Evolutionary conservation across 2,329 filamentous ascomycete genomes (phyloP), one percentile per base, ranked within the genome.

Genomic region (Penicillium hesseltinei): DNA sequence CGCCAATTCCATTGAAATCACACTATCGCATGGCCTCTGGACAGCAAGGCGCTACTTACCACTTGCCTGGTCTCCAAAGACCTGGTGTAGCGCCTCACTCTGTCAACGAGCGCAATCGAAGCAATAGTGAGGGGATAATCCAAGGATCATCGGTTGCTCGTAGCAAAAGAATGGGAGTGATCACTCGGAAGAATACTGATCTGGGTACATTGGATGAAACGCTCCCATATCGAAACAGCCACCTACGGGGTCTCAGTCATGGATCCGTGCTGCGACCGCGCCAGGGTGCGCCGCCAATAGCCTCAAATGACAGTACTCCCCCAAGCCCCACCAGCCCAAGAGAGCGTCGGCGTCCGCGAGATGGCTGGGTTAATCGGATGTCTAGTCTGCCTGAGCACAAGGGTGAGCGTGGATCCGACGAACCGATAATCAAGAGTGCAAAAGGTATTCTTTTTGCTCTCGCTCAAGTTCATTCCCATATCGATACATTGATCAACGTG

Each of bases 1-100:
- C 92, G 3, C 89, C 90, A 0, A 90, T 96, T 58, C 91, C 91
- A 0, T 84, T 84, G 5, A 84, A 89, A 59, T 94, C 91, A 3
- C 92, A 96, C 71, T 91, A 90, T 64, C 86, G 92, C 31, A 76
- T 79, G 54, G 71, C 75, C 4, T 80, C 78, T 4, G 76, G 76
- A 25, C 77, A 67, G 19, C 64, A 79, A 54, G 68, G 69, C 27
- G 61, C 66, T 13, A 64, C 62, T 23, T 70, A 72, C 38, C 71
- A 76, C 36, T 70, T 69, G 57, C 69, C 75, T 7, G 77, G 83
- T 6, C 78, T 86, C 45, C 85, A 90, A 55, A 82, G 88, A 56
- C 90, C 91, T 1, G 85, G 87, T 2, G 82, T 91, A n/a, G 86
- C 90, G 74, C 90, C 84, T n/a, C 72, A 84, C 33, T 73, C 87